Evolutionary conservation across 352 stramenopile genomes (phyloP).

Genomic region (Phytophthora megakarya): DNA sequence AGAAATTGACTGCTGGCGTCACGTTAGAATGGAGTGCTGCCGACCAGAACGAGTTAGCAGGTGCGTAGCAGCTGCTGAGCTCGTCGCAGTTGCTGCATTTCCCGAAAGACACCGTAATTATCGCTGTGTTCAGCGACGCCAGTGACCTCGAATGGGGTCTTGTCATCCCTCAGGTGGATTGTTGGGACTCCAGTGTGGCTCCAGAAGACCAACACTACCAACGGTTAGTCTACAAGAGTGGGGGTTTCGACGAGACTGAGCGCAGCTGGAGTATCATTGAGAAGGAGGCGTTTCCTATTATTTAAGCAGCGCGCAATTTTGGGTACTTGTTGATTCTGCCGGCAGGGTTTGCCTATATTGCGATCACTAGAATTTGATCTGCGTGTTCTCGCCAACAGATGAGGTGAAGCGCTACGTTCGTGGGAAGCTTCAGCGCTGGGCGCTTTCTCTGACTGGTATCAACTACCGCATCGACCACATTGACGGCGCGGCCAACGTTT

Average conservation of each 20-base stretch:
- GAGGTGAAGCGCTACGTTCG: background rate
- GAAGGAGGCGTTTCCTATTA: conserved; percentile 24
- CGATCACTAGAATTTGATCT: background rate
- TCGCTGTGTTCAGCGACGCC: background rate
- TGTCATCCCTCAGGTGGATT: conserved; percentile 7
- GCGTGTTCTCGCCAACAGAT: background rate
- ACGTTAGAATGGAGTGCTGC: background rate
- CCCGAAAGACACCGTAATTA: background rate
- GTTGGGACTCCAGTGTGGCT: background rate
- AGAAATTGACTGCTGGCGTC: background rate
- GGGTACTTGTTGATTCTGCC: background rate
- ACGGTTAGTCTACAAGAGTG: conserved; percentile 17
- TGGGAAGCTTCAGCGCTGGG: background rate
- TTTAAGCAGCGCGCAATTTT: background rate
- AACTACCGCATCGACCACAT: background rate
- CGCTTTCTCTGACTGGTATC: background rate
- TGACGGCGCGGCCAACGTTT: background rate
- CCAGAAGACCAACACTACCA: conserved; percentile 2
- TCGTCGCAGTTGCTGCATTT: conserved; percentile 7
- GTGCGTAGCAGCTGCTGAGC: background rate
- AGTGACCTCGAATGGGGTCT: conserved; percentile 4
- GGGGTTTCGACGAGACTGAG: conserved; percentile 5
- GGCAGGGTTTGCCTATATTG: background rate
- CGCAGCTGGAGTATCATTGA: conserved; percentile 20
- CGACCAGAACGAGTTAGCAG: background rate